These are phyloP conservation scores for Thuidium tamariscinum DNA, from an alignment of 225 moss, liverwort and hornwort species.

Conservation along the genomic window DNA sequence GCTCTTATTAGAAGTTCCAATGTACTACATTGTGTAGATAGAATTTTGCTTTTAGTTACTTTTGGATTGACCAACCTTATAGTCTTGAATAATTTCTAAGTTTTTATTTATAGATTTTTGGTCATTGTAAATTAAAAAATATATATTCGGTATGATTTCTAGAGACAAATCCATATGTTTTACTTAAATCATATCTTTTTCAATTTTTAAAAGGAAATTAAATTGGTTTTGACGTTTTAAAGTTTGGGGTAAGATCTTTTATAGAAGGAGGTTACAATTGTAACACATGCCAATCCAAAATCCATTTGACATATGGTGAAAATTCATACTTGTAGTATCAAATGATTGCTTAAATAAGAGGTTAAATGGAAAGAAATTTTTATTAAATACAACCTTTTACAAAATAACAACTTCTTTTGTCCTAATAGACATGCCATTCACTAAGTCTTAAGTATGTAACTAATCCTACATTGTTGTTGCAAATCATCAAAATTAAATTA, in stretches of 20 bases:
- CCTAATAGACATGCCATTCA: no score
- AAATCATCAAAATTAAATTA: no score
- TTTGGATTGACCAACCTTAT: not conserved
- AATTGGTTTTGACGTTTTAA: not conserved
- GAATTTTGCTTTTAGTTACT: not conserved
- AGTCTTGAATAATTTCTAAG: not conserved
- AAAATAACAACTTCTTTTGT: no score
- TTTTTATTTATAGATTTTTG: not conserved
- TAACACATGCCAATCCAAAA: not conserved
- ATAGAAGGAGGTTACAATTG: fast-evolving
- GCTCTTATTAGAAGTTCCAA: no score
- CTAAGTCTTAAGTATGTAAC: no score
- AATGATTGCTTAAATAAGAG: not conserved
- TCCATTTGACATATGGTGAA: not conserved
- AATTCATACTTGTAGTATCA: not conserved
- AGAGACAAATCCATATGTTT: not conserved
- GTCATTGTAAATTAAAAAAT: not conserved
- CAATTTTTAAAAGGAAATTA: not conserved
- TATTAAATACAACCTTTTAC: no score
- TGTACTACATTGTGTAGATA: not conserved
- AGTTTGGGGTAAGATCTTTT: not conserved
- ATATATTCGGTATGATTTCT: not conserved
- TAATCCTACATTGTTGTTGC: no score
- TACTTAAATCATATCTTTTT: not conserved
- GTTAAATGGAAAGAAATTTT: not conserved